A percentile compares a stretch with the other conserved stretches of the same genome.
phyloP scores from a whole-genome alignment of 108 stramenopile genomes.

The Nitzschia sp. region DNA sequence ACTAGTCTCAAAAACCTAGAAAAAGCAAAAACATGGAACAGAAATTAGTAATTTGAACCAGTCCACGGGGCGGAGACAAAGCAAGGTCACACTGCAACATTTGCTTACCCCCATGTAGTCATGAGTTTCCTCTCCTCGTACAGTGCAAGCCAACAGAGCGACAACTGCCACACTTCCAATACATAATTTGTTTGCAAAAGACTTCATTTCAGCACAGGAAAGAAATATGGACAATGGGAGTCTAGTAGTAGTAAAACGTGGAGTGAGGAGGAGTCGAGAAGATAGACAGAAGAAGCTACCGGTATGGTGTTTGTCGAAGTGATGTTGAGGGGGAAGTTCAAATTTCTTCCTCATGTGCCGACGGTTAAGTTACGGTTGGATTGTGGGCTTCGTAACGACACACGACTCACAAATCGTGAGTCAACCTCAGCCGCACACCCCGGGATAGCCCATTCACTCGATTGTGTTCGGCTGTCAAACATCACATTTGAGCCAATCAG shows the following conservation, averaged over 20 bases:
- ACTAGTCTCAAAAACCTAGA: constrained; percentile 33
- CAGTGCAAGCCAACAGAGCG: neutral
- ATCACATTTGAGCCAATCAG: too few relatives aligned
- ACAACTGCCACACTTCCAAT: neutral
- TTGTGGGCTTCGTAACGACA: neutral
- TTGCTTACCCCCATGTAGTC: constrained; percentile 22
- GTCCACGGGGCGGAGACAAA: neutral
- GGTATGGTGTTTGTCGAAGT: too few relatives aligned
- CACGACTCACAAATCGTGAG: neutral
- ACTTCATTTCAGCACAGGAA: too few relatives aligned
- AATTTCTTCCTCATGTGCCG: neutral
- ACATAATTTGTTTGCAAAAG: too few relatives aligned
- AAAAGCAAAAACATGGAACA: neutral
- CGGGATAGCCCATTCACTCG: too few relatives aligned
- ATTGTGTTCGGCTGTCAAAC: too few relatives aligned
- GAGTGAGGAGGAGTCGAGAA: too few relatives aligned
- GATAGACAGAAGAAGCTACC: too few relatives aligned
- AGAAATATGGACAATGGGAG: too few relatives aligned
- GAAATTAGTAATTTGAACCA: too few relatives aligned
- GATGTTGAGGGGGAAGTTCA: constrained; percentile 1
- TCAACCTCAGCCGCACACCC: neutral
- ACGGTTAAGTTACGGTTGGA: neutral
- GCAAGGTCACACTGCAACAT: neutral
- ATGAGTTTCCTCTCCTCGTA: neutral
- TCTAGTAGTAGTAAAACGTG: too few relatives aligned